Evolutionary conservation across 2,329 filamentous ascomycete species (phyloP).

Genomic region (Davidsoniella virescens): DNA sequence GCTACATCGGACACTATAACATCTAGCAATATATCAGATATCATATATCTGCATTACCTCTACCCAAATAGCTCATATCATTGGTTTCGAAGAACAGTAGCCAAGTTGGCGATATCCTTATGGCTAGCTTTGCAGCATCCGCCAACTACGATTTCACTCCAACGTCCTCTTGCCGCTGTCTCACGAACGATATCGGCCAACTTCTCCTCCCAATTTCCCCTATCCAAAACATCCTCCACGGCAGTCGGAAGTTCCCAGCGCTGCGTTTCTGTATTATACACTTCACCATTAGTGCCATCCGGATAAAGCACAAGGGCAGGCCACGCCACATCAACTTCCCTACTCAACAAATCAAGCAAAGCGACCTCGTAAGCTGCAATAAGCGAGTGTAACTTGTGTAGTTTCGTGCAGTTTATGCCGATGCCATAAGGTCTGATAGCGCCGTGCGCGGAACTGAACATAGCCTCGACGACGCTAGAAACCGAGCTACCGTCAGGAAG

Average conservation of each 20-base stretch:
- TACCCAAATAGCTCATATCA: too few relatives aligned
- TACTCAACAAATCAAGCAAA: too few relatives aligned
- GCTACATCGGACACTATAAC: too few relatives aligned
- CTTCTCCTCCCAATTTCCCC: slow-evolving; percentile 29
- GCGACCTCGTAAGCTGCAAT: slow-evolving; percentile 20
- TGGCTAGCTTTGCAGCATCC: slow-evolving; percentile 36
- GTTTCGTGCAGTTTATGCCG: slow-evolving; percentile 54
- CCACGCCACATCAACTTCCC: slow-evolving; percentile 17
- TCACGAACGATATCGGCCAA: slow-evolving; percentile 26
- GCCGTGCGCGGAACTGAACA: slow-evolving; percentile 21
- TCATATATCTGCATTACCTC: too few relatives aligned
- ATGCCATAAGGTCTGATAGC: slow-evolving; percentile 38
- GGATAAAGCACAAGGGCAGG: slow-evolving; percentile 49
- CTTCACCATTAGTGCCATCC: slow-evolving; percentile 51
- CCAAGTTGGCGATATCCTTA: slow-evolving; percentile 19
- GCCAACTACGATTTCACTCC: slow-evolving; percentile 32
- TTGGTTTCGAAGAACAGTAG: not conserved
- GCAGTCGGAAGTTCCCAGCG: slow-evolving; percentile 33
- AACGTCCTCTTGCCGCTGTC: slow-evolving; percentile 23
- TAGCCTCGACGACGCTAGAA: slow-evolving; percentile 21
- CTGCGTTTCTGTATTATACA: slow-evolving; percentile 48
- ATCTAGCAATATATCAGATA: too few relatives aligned
- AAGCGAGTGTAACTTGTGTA: slow-evolving; percentile 39
- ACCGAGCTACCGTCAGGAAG: slow-evolving; percentile 40
- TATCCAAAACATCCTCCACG: slow-evolving; percentile 15